Base-by-base conservation (phyloP, 805 yeast genomes). In the Saccharomycopsis sp. region DNA sequence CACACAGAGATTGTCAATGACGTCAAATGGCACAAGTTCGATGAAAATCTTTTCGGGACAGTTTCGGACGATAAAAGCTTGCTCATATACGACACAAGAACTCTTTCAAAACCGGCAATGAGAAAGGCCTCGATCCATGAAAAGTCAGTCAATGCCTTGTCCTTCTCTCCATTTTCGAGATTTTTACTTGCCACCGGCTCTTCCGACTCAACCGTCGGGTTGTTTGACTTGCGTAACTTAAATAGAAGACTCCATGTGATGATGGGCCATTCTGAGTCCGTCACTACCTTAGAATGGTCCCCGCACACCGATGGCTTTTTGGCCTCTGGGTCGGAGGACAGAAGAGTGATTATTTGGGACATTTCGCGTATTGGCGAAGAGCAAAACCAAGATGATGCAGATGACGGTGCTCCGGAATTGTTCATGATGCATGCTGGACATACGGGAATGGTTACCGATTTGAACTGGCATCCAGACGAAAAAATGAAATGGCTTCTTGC, bases 351-450 rank as follows among this genome's bases (percentile, higher is more conserved):
- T 40, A 64, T 90, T 2, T 89, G 97, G 97, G 96, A 90, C 67
- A 73, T 89, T 58, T 73, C 76, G 52, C 83, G 81, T 64, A 85
- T 90, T 41, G 97, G 97, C 2, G 87, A 84, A 62, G 96, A 89
- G 66, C 96, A 89, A 69, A 78, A 78, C 14, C 91, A 83, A 63
- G 97, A 89, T 64, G 97, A 90, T 67, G 87, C 90, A 34, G 96
- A 87, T 63, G 97, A 90, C 66, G 97, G 96, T 46, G 87, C 87
- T 24, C 92, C 96, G 2, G 97, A 90, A 69, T 71, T 90, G 40
- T 75, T 89, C 64, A 87, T 89, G 91, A 87, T 90, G 85, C 97
- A 90, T 68, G 96, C 95, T 44, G 97, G 97, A 20, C 96, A 90
- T 67, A 84, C 91, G 18, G 85, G 89, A 16, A 77, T 85, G 3